Evolutionary conservation across 2,329 filamentous ascomycete species (phyloP).

Genomic region (Diaporthe sp.): DNA sequence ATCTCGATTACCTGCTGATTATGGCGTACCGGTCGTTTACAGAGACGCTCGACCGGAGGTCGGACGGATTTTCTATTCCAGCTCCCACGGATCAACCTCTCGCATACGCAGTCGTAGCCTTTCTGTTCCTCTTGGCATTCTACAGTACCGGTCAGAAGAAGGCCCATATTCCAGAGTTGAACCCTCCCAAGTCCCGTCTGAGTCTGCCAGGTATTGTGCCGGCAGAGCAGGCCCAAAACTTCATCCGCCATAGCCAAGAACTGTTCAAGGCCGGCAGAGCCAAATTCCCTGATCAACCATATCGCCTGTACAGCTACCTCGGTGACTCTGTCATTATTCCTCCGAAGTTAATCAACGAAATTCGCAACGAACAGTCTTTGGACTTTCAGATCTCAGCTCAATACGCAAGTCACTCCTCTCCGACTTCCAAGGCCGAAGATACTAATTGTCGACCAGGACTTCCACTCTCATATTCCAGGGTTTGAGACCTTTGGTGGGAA

Average conservation of each 20-base stretch:
- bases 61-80: not conserved
- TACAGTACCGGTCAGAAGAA: not conserved
- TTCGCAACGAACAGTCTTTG: slow-evolving; percentile 16
- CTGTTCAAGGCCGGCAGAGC: not conserved
- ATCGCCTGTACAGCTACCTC: slow-evolving; percentile 14
- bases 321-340: slow-evolving; percentile 24
- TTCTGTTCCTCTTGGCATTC: not conserved
- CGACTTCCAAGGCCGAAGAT: no score
- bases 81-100: not conserved
- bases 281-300: slow-evolving; percentile 25
- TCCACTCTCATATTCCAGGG: not conserved
- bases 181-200: slow-evolving; percentile 2
- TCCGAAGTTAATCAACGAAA: not conserved
- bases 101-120: not conserved
- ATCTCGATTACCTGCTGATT: not conserved
- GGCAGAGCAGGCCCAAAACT: not conserved
- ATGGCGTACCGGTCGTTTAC: not conserved
- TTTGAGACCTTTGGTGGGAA: not conserved
- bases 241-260: not conserved
- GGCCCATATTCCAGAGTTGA: slow-evolving; percentile 1
- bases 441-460: not conserved
- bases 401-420: not conserved
- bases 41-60: not conserved
- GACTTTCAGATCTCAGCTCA: not conserved
- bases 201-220: not conserved